These are phyloP conservation scores for Trichosporon sp. DNA, from an alignment of 1,284 basidiomycete species.

Conservation along the genomic window DNA sequence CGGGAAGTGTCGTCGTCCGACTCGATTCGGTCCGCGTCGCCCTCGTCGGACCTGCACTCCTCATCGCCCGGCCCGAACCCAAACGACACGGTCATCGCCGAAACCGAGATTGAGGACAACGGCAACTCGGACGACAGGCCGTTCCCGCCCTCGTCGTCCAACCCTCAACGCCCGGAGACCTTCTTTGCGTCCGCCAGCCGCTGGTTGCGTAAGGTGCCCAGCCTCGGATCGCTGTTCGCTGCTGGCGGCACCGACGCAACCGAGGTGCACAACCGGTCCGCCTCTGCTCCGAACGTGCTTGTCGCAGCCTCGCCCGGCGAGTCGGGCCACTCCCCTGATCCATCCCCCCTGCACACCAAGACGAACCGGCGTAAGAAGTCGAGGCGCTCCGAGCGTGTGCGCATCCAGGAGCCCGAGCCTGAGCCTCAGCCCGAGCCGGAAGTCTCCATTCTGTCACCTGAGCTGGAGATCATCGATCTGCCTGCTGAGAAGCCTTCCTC, in stretches of 20 bases:
- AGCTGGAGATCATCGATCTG: background rate
- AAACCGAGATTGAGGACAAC: conserved; percentile 33
- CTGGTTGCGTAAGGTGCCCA: conserved; percentile 37
- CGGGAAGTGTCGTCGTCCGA: conserved; percentile 13
- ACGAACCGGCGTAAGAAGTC: conserved; percentile 16
- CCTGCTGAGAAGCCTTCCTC: background rate
- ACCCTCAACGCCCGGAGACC: conserved; percentile 23
- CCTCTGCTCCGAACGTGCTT: conserved; percentile 1
- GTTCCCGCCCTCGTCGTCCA: background rate
- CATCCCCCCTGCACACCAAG: background rate
- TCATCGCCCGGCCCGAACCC: background rate
- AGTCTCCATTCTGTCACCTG: background rate
- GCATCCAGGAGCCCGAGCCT: background rate
- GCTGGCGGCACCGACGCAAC: background rate
- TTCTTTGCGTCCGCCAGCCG: conserved; percentile 38
- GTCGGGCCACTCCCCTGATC: background rate
- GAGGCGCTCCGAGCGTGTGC: conserved; percentile 4
- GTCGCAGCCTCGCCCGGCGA: conserved; percentile 10
- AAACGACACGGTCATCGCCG: conserved; percentile 25
- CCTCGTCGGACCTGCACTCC: background rate
- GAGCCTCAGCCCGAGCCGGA: background rate
- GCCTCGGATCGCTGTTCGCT: conserved; percentile 22
- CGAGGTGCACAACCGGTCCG: background rate
- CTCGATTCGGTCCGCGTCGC: conserved; percentile 5
- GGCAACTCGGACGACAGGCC: conserved; percentile 12